Base-by-base conservation (phyloP, 139 green algal species). In the Chlorella sp. region DNA sequence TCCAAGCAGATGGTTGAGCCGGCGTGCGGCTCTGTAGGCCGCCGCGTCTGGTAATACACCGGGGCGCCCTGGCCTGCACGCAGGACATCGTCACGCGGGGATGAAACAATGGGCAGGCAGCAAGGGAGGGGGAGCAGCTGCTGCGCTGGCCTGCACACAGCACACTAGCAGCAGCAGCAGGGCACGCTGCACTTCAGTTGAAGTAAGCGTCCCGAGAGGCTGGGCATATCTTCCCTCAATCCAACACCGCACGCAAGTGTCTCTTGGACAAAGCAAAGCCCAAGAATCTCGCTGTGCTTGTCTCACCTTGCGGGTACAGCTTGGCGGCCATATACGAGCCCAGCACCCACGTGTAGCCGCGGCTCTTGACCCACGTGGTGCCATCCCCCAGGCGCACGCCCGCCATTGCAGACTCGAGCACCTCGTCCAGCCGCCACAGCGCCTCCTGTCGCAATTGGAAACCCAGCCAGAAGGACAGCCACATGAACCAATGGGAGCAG, bases 401-500 rank as follows among this genome's bases (percentile, higher is more conserved):
- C 47, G 80, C 68, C 67, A 75, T 75, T 9, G 80, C 80, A 4
- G 20, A 3, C 17, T 78, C 80, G 2, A 85, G 67, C 67, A 78
- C 80, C 51, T 78, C 41, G 28, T 85, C 80, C 68, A 85, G 51
- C 30, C 68, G 80, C 67, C 51, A 69, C 80, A 85, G 80, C 34
- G 69, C 67, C 47, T 79, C 80, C 80, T 85, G 80, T 28, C 2
- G 44, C n/a, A n/a, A n/a, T n/a, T n/a, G n/a, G n/a, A n/a, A n/a
- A n/a, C n/a, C n/a, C n/a, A n/a, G n/a, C n/a, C n/a, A n/a, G n/a
- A n/a, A n/a, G n/a, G n/a, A n/a, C n/a, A n/a, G n/a, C n/a, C n/a
- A n/a, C n/a, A n/a, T n/a, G n/a, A n/a, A n/a, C n/a, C n/a, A n/a
- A n/a, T n/a, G n/a, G n/a, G n/a, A n/a, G n/a, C n/a, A n/a, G n/a